Percentiles rank a stretch among this genome's conserved stretches.
phyloP scores from a whole-genome alignment of 2,329 filamentous ascomycete genomes.

The Dactylellina sp. region DNA sequence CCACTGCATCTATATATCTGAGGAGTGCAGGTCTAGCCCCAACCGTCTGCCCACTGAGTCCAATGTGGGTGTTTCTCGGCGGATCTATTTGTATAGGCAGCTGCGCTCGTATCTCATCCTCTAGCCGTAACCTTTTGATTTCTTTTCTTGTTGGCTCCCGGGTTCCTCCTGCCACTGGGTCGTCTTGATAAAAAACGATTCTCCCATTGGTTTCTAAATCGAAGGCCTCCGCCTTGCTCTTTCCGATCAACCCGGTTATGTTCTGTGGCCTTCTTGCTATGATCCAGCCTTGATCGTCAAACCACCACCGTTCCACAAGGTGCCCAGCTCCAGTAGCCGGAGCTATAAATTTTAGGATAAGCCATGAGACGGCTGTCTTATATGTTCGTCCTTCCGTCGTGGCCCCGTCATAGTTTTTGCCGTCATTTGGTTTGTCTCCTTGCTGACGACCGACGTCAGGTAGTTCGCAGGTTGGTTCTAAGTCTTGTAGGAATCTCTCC shows the following conservation, averaged over 20 bases:
- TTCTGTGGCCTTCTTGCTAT: slow-evolving; percentile 8
- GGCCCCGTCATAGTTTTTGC: too few relatives aligned
- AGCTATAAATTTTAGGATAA: not conserved
- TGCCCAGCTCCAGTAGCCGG: not conserved
- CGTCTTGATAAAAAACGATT: slow-evolving; percentile 5
- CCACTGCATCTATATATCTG: too few relatives aligned
- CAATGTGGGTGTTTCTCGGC: too few relatives aligned
- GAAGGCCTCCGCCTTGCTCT: too few relatives aligned
- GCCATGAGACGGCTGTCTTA: slow-evolving; percentile 2
- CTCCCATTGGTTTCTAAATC: not conserved
- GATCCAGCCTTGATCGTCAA: slow-evolving; percentile 22
- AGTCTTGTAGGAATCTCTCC: slow-evolving; percentile 1
- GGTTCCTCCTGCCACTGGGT: slow-evolving; percentile 2
- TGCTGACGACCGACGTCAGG: not conserved
- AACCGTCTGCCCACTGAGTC: too few relatives aligned
- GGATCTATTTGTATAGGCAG: not conserved
- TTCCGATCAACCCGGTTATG: not conserved
- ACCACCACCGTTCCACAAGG: slow-evolving; percentile 8
- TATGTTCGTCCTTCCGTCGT: not conserved
- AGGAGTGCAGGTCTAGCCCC: too few relatives aligned
- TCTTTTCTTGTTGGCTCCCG: not conserved
- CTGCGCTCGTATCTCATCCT: not conserved
- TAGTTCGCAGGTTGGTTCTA: too few relatives aligned
- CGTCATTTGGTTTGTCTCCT: not conserved
- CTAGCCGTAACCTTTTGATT: not conserved